A percentile compares a stretch with the other conserved stretches of the same genome.
Conservation (phyloP, 2,329 filamentous ascomycete genomes). For the Spiromastix sp. region DNA sequence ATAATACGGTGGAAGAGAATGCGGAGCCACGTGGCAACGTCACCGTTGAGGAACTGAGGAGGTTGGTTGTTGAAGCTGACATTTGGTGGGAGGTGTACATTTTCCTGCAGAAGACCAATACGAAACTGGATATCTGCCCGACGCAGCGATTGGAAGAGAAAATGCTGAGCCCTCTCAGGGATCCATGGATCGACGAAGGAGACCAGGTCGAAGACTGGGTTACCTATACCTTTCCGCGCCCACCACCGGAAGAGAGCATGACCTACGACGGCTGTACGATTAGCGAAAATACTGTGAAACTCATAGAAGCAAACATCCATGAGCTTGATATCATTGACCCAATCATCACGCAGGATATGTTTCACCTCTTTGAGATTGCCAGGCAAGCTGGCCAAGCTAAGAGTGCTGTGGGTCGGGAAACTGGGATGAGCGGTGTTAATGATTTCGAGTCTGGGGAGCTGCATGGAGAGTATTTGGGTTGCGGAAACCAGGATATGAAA, state of each 20-base stretch:
- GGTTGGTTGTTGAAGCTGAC: conserved; percentile 1
- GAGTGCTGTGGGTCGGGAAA: neutral
- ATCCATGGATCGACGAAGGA: neutral
- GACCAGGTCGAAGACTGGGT: neutral
- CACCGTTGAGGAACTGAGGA: conserved; percentile 7
- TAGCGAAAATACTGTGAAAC: neutral
- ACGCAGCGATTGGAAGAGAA: neutral
- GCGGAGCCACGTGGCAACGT: neutral
- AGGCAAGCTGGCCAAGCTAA: neutral
- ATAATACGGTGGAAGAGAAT: neutral
- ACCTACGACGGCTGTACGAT: neutral
- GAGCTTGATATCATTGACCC: neutral
- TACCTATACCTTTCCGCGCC: neutral
- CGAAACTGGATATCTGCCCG: conserved; percentile 1
- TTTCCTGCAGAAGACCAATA: neutral
- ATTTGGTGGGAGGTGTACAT: conserved; percentile 3
- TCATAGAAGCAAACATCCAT: neutral
- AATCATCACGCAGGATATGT: neutral
- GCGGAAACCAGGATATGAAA: too few relatives aligned
- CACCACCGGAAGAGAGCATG: neutral
- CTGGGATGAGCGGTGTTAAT: neutral
- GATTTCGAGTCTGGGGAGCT: too few relatives aligned
- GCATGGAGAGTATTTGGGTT: too few relatives aligned
- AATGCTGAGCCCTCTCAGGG: neutral
- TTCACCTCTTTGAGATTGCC: neutral